These are phyloP conservation scores for Bonia amplexicaulis DNA, from an alignment of 176 grass and related monocot genomes.

Conservation along the genomic window DNA sequence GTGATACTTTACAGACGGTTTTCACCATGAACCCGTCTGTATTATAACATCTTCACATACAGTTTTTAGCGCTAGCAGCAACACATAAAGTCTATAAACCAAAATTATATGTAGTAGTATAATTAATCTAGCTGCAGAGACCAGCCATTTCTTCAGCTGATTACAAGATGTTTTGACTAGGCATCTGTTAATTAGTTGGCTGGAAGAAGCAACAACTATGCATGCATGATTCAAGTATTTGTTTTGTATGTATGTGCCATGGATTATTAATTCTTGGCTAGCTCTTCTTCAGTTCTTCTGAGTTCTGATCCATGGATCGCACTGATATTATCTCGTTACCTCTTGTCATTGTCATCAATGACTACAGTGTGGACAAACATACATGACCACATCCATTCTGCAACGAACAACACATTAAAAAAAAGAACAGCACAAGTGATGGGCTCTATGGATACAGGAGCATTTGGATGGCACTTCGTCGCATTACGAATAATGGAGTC, in stretches of 20 bases:
- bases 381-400: not conserved
- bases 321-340: not conserved
- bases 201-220: not conserved
- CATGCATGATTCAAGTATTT: constrained; percentile 23
- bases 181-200: constrained; percentile 12
- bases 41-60: too few species aligned
- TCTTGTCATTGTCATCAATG: not conserved
- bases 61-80: too few species aligned
- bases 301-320: not conserved
- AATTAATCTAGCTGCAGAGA: constrained; percentile 17
- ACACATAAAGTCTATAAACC: too few species aligned
- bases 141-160: constrained; percentile 16
- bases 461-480: constrained; percentile 21
- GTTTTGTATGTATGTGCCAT: not conserved
- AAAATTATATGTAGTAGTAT: not conserved
- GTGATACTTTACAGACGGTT: too few species aligned
- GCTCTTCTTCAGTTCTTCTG: not conserved
- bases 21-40: too few species aligned
- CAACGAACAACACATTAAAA: not conserved
- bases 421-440: not conserved
- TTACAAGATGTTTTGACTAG: constrained; percentile 5
- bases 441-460: constrained; percentile 4
- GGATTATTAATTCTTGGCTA: not conserved
- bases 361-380: not conserved
- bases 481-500: constrained; percentile 22